phyloP scores from a whole-genome alignment of 768 basidiomycete genomes.

The Lentinula lateritia region DNA sequence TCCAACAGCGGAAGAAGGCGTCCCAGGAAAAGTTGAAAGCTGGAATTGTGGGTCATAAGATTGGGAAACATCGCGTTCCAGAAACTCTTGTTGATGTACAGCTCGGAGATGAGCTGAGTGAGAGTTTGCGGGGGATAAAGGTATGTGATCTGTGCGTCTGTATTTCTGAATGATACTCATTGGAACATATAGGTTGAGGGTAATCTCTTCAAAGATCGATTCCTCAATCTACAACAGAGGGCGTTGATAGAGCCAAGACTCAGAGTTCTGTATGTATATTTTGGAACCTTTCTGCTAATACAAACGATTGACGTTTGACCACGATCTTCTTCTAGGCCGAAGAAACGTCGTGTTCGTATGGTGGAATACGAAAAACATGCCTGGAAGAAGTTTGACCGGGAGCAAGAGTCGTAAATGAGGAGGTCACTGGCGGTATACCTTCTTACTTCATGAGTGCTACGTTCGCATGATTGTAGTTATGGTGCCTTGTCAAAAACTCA shows the following conservation, averaged over 20 bases:
- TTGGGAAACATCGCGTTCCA: conserved; percentile 78
- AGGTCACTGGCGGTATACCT: too few species aligned
- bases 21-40: conserved; percentile 31
- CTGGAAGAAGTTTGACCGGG: conserved; percentile 63
- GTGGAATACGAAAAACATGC: conserved; percentile 77
- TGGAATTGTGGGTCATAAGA: conserved; percentile 67
- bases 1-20: conserved; percentile 36
- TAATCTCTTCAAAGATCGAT: conserved; percentile 87
- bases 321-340: conserved; percentile 33
- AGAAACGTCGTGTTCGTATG: conserved; percentile 41
- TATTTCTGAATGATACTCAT: background rate
- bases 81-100: conserved; percentile 75
- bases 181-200: conserved; percentile 74
- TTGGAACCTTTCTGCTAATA: conserved; percentile 33
- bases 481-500: background rate
- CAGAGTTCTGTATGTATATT: conserved; percentile 60
- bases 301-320: conserved; percentile 15
- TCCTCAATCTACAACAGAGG: conserved; percentile 81
- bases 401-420: background rate
- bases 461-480: background rate
- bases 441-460: too few species aligned
- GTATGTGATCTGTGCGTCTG: conserved; percentile 32
- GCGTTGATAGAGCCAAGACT: conserved; percentile 83
- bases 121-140: conserved; percentile 80
- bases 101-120: conserved; percentile 83